phyloP scores from a whole-genome alignment of 1,284 basidiomycete species.

The Cystobasidiaceae sp. region DNA sequence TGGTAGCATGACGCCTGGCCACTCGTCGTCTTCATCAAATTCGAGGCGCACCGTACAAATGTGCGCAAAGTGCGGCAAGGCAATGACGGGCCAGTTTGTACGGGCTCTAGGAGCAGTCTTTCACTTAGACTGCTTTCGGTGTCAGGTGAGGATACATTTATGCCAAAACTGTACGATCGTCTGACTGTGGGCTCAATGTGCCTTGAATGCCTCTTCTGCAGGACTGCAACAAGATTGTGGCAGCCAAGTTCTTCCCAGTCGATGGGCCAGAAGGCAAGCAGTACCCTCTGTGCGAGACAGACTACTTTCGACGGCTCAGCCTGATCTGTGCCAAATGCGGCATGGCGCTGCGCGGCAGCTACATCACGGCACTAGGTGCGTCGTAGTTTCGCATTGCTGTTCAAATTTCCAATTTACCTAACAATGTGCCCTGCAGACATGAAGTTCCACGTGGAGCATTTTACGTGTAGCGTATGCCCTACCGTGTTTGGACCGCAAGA shows the following conservation, averaged over 20 bases:
- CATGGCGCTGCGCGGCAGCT: slow-evolving; percentile 88
- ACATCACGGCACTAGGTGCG: slow-evolving; percentile 98
- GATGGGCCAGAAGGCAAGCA: slow-evolving; percentile 78
- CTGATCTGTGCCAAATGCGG: slow-evolving; percentile 95
- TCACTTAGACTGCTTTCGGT: slow-evolving; percentile 95
- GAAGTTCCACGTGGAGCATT: slow-evolving; percentile 99
- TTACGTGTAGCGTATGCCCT: slow-evolving; percentile 94
- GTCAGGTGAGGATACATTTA: slow-evolving; percentile 62
- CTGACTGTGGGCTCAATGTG: background rate
- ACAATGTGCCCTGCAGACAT: slow-evolving; percentile 59
- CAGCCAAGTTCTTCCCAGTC: slow-evolving; percentile 98
- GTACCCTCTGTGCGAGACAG: slow-evolving; percentile 91
- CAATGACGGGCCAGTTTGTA: slow-evolving; percentile 66
- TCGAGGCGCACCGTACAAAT: slow-evolving; percentile 12
- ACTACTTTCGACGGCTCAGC: slow-evolving; percentile 93
- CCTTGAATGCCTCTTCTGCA: slow-evolving; percentile 47
- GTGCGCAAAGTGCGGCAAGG: slow-evolving; percentile 40
- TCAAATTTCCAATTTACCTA: slow-evolving; percentile 15
- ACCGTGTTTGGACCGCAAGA: slow-evolving; percentile 96
- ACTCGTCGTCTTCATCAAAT: background rate
- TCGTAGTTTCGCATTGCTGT: slow-evolving; percentile 42
- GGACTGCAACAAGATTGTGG: slow-evolving; percentile 95
- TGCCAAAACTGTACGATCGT: background rate
- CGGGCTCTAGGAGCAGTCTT: slow-evolving; percentile 90
- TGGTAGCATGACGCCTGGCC: no score